Evolutionary conservation across 345 rosid genomes (phyloP).

Genomic region (Clausena lansium): DNA sequence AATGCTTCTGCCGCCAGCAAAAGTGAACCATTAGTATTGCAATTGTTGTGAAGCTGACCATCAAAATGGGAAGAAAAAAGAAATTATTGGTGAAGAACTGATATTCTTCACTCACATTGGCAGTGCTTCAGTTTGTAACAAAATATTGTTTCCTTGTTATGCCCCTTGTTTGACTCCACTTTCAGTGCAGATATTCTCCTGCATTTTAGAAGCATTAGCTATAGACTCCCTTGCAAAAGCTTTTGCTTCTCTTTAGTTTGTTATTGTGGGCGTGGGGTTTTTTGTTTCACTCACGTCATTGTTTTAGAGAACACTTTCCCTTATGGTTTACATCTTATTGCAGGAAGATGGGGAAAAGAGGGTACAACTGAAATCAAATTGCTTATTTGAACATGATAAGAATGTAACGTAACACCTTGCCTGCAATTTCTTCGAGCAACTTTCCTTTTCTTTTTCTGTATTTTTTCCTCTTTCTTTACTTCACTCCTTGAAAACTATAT

Average conservation of each 20-base stretch:
- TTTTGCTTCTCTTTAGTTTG: not conserved
- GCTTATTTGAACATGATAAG: conserved; percentile 70
- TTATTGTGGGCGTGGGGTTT: not conserved
- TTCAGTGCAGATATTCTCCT: not conserved
- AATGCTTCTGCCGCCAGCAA: not conserved
- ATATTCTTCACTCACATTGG: no score
- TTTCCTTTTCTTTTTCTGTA: not conserved
- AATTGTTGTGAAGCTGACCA: no score
- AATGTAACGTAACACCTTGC: conserved; percentile 47
- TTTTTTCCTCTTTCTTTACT: not conserved
- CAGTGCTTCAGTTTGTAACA: not conserved
- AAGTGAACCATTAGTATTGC: not conserved
- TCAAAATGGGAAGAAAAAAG: no score
- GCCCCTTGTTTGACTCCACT: not conserved
- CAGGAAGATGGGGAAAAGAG: conserved; percentile 79
- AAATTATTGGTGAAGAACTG: no score
- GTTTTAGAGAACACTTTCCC: not conserved
- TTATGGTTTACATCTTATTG: conserved; percentile 23
- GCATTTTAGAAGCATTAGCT: not conserved
- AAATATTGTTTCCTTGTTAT: not conserved
- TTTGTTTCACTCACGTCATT: not conserved
- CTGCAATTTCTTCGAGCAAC: conserved; percentile 8
- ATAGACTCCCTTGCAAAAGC: not conserved
- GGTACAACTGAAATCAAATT: conserved; percentile 59
- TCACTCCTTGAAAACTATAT: conserved; percentile 15